These are phyloP conservation scores for Naganishia albida DNA, from an alignment of 1,284 basidiomycete species.

Conservation along the genomic window DNA sequence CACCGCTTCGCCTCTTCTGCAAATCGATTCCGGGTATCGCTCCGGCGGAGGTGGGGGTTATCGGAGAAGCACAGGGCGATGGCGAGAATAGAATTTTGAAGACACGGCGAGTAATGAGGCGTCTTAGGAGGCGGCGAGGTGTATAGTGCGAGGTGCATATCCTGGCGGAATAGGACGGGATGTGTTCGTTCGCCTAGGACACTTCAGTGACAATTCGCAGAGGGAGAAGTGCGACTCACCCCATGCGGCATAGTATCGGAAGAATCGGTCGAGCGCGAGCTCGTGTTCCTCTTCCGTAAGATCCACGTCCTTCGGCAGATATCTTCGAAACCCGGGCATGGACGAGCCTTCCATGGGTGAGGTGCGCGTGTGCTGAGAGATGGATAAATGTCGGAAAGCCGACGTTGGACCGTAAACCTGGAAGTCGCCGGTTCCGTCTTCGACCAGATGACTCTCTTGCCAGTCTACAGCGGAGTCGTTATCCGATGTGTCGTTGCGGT, in stretches of 20 bases:
- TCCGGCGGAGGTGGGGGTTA: conserved; percentile 58
- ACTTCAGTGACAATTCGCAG: not conserved
- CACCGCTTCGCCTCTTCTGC: conserved; percentile 61
- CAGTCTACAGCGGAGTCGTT: conserved; percentile 10
- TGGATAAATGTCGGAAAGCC: conserved; percentile 39
- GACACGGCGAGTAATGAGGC: conserved; percentile 68
- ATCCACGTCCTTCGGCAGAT: conserved; percentile 36
- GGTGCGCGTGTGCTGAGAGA: conserved; percentile 30
- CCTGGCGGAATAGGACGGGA: conserved; percentile 37
- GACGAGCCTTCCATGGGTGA: conserved; percentile 14
- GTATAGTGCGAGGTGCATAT: conserved; percentile 35
- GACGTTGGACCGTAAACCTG: conserved; percentile 42
- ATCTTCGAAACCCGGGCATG: conserved; percentile 34
- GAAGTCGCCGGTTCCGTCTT: conserved; percentile 39
- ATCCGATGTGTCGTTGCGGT: not conserved
- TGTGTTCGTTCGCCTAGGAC: conserved; percentile 37
- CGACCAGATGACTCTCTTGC: conserved; percentile 33
- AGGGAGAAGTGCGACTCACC: conserved; percentile 31
- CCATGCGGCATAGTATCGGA: conserved; percentile 40
- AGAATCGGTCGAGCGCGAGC: conserved; percentile 38
- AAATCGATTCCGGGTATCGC: conserved; percentile 58
- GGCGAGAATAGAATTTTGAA: conserved; percentile 67
- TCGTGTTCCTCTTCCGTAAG: conserved; percentile 40
- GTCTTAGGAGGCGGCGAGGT: conserved; percentile 51
- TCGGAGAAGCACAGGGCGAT: conserved; percentile 64